These are phyloP conservation scores for Acanthamoeba healyi DNA, from an alignment of 208 protist species.

Conservation along the genomic window DNA sequence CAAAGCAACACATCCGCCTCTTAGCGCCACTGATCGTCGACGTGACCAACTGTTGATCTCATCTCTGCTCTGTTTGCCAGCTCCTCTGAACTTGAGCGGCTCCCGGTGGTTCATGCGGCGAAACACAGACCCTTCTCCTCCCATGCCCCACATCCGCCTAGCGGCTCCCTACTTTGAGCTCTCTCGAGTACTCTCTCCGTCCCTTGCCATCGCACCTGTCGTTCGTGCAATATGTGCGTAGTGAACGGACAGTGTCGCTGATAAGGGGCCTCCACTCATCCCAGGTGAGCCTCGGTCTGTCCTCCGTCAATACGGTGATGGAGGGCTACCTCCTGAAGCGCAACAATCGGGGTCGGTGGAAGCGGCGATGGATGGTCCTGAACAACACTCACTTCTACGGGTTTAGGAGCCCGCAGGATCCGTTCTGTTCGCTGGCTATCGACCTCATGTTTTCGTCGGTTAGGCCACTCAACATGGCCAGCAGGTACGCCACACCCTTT, in stretches of 20 bases:
- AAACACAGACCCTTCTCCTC: slow-evolving; percentile 17
- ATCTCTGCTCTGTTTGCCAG: too few relatives aligned
- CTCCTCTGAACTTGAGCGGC: slow-evolving; percentile 23
- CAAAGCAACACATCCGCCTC: too few relatives aligned
- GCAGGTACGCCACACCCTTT: too few relatives aligned
- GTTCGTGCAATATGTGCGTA: neutral
- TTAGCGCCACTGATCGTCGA: too few relatives aligned
- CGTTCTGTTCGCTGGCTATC: slow-evolving; percentile 49
- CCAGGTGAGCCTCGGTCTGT: slow-evolving; percentile 49
- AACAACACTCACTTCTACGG: slow-evolving; percentile 68
- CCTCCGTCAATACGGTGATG: slow-evolving; percentile 49
- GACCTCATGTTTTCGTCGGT: slow-evolving; percentile 58
- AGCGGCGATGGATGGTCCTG: slow-evolving; percentile 63
- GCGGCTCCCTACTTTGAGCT: neutral
- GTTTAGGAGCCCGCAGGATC: slow-evolving; percentile 38
- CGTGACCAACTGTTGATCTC: too few relatives aligned
- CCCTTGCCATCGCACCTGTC: neutral
- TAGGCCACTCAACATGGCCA: slow-evolving; percentile 45
- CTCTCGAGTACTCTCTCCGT: neutral
- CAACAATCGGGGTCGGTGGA: slow-evolving; percentile 51
- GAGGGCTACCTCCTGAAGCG: slow-evolving; percentile 68
- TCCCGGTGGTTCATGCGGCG: slow-evolving; percentile 41
- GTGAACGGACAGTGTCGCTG: neutral
- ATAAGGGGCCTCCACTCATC: neutral
- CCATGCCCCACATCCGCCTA: neutral